Evolutionary conservation across 352 stramenopile species (phyloP).

Genomic region (Globisporangium spiculum): DNA sequence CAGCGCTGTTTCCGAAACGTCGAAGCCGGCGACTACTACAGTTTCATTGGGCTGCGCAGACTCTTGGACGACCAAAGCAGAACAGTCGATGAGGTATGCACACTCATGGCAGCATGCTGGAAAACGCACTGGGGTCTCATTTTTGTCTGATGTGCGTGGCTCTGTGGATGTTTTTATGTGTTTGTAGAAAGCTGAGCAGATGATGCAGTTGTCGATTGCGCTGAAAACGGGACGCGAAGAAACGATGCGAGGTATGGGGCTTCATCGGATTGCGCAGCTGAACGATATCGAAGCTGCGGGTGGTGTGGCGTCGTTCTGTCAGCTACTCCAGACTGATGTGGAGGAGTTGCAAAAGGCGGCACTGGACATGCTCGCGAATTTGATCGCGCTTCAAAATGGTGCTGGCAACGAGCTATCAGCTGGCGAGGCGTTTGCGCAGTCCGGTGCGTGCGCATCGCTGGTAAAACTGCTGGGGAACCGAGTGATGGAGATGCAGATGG

Average conservation of each 20-base stretch:
- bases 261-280: conserved; percentile 73
- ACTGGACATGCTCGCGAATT: conserved; percentile 74
- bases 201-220: conserved; percentile 55
- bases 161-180: background rate
- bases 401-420: conserved; percentile 61
- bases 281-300: conserved; percentile 85
- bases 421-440: conserved; percentile 65
- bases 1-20: conserved; percentile 74
- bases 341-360: conserved; percentile 52
- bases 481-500: conserved; percentile 53
- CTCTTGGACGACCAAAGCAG: conserved; percentile 45
- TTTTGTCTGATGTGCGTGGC: background rate
- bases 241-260: conserved; percentile 57
- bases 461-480: conserved; percentile 64
- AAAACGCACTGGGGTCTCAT: background rate
- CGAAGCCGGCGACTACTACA: conserved; percentile 61
- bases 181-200: conserved; percentile 60
- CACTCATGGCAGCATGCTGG: background rate
- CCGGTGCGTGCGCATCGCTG: conserved; percentile 47
- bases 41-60: conserved; percentile 64
- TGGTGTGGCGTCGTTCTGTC: conserved; percentile 68
- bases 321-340: conserved; percentile 51
- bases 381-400: conserved; percentile 72
- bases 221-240: conserved; percentile 62
- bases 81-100: conserved; percentile 35